Evolutionary conservation across 441 rosid species (phyloP).

Genomic region (Heliophila coronopifolia): DNA sequence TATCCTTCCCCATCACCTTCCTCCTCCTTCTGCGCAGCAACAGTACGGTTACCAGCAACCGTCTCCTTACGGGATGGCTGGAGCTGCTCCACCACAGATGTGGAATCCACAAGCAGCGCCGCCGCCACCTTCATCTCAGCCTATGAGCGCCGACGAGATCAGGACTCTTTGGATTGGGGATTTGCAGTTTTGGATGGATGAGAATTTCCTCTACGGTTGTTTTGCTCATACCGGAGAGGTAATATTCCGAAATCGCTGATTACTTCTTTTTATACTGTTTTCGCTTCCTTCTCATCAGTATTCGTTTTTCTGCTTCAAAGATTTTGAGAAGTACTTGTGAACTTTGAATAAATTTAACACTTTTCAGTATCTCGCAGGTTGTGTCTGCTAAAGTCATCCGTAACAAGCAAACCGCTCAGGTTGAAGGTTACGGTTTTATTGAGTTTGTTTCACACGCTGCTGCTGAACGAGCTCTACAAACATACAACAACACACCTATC

Average conservation of each 20-base stretch:
- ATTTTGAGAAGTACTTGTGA: not conserved
- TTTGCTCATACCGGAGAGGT: slow-evolving; percentile 67
- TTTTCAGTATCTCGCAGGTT: slow-evolving; percentile 35
- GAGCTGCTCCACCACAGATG: slow-evolving; percentile 36
- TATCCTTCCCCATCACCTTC: slow-evolving; percentile 33
- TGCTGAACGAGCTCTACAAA: slow-evolving; percentile 72
- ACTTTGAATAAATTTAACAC: not conserved
- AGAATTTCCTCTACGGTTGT: slow-evolving; percentile 48
- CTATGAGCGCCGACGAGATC: slow-evolving; percentile 50
- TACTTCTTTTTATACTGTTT: not conserved
- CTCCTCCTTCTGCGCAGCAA: slow-evolving; percentile 37
- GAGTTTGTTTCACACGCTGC: slow-evolving; percentile 65
- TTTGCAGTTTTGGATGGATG: slow-evolving; percentile 87
- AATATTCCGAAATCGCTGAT: slow-evolving; percentile 31
- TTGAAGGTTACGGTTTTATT: slow-evolving; percentile 88
- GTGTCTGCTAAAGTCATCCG: slow-evolving; percentile 72
- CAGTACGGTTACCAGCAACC: slow-evolving; percentile 46
- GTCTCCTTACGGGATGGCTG: slow-evolving; percentile 59
- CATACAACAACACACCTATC: slow-evolving; percentile 63
- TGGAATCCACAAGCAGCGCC: slow-evolving; percentile 25
- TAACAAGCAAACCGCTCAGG: slow-evolving; percentile 55
- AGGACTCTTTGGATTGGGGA: slow-evolving; percentile 89
- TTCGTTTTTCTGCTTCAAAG: slow-evolving; percentile 2
- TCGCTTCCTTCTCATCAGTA: not conserved
- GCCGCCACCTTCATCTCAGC: slow-evolving; percentile 29